These are phyloP conservation scores for Luvunga scandens DNA, from an alignment of 345 rosid genomes.

Conservation along the genomic window DNA sequence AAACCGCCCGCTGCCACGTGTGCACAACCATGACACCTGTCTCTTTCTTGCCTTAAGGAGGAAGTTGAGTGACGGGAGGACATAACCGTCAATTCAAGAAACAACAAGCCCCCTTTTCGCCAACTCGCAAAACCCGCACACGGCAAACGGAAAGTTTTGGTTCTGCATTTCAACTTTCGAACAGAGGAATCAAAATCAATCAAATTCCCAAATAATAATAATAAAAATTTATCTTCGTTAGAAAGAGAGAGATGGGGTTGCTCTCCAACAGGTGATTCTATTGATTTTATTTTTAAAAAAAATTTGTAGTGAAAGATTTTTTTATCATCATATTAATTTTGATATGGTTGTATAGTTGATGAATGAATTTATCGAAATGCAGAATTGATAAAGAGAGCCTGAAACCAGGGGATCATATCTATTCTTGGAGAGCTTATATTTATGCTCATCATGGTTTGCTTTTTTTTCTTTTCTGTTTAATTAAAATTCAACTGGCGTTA, in stretches of 20 bases:
- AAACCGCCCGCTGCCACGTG: not conserved
- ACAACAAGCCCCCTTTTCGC: not conserved
- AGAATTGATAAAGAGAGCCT: slow-evolving; percentile 55
- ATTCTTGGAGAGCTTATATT: slow-evolving; percentile 90
- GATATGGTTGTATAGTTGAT: not conserved
- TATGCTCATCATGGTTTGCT: slow-evolving; percentile 83
- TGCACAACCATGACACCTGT: not conserved
- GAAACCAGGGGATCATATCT: slow-evolving; percentile 88
- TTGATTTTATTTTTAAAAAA: not conserved
- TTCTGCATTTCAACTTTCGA: not conserved
- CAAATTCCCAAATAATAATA: not conserved
- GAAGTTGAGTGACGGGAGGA: not conserved
- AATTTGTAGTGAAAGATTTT: not conserved
- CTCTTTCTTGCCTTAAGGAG: not conserved
- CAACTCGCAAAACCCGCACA: not conserved
- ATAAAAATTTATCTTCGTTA: not conserved
- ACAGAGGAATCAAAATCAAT: not conserved
- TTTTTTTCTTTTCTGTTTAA: not conserved
- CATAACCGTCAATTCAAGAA: not conserved
- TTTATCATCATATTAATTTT: not conserved
- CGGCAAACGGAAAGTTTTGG: not conserved
- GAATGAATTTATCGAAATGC: not conserved
- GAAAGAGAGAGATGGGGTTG: slow-evolving; percentile 60
- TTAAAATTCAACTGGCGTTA: not conserved
- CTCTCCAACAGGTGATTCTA: slow-evolving; percentile 73